Evolutionary conservation across 108 stramenopile genomes (phyloP), one percentile per base, ranked within the genome.

Genomic region (Pelagomonas calceolata): DNA sequence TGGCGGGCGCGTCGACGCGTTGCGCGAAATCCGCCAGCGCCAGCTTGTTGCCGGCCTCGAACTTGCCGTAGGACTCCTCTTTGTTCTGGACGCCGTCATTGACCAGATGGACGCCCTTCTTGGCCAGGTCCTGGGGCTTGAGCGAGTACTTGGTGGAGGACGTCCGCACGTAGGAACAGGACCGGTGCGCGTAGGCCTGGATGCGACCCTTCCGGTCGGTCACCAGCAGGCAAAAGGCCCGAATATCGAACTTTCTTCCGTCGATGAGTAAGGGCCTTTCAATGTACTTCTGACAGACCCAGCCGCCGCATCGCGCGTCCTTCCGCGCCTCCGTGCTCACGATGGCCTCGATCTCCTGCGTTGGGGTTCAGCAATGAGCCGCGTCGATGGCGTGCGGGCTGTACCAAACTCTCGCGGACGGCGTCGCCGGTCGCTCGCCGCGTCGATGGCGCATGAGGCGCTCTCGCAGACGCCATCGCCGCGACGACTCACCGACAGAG

Each of bases 161-260:
- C 51, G 51, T 60, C 7, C 51, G 51, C 51, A 60, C 51, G 51
- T 60, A 60, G 7, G 14, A 26, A 17, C 21, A 17, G 26, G 51
- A 1, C 51, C 1, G 21, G 51, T 60, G 51, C 3, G 29, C 51
- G 26, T 60, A 60, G 21, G 51, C 51, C 51, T 26, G 51, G 39
- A 43, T 43, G 9, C 12, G 9, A 12, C 39, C 39, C 15, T 21
- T 36, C 51, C 30, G 32, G 32, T 68, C 67, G n/a, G 78, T 70
- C 3, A 75, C 69, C 65, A 83, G 64, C 32, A 83, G 74, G 32
- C 76, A 80, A 39, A 75, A 83, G 37, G 74, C 73, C 4, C 82
- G 82, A 21, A 83, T 65, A 71, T 83, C 82, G 32, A 83, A 83
- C 68, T 83, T 83, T 32, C 82, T 66, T 32, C 80, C 75, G 16